Percentiles rank a stretch among this genome's conserved stretches.
Conservation (phyloP, 2,329 filamentous ascomycete genomes). For the Talaromyces marneffei region DNA sequence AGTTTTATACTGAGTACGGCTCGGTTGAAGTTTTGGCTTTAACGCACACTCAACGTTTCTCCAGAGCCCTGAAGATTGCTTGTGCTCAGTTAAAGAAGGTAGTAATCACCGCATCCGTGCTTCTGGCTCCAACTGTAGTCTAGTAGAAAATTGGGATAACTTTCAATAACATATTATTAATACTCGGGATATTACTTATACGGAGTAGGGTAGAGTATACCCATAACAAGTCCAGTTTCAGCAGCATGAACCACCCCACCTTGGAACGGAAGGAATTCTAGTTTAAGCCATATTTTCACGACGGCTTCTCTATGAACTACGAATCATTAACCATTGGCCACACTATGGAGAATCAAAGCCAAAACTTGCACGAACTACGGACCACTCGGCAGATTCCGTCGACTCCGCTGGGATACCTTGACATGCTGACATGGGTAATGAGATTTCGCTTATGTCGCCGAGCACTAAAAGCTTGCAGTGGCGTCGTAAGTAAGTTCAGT, state of each 20-base stretch:
- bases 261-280: background rate
- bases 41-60: background rate
- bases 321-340: background rate
- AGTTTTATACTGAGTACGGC: background rate
- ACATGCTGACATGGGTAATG: too few relatives aligned
- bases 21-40: background rate
- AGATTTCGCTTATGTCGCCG: too few relatives aligned
- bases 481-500: background rate
- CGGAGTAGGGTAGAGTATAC: background rate
- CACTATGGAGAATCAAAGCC: background rate
- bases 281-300: background rate
- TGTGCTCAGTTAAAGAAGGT: background rate
- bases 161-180: background rate
- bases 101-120: background rate
- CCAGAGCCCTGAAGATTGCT: background rate
- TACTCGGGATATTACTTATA: background rate
- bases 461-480: too few relatives aligned
- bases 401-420: background rate
- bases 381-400: too few relatives aligned
- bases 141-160: background rate
- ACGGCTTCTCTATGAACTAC: background rate
- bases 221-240: too few relatives aligned
- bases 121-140: background rate
- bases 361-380: background rate
- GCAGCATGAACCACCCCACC: background rate